A percentile compares a stretch with the other conserved stretches of the same genome.
Conservation (phyloP, 2,329 filamentous ascomycete genomes). For the Clarireedia paspali region DNA sequence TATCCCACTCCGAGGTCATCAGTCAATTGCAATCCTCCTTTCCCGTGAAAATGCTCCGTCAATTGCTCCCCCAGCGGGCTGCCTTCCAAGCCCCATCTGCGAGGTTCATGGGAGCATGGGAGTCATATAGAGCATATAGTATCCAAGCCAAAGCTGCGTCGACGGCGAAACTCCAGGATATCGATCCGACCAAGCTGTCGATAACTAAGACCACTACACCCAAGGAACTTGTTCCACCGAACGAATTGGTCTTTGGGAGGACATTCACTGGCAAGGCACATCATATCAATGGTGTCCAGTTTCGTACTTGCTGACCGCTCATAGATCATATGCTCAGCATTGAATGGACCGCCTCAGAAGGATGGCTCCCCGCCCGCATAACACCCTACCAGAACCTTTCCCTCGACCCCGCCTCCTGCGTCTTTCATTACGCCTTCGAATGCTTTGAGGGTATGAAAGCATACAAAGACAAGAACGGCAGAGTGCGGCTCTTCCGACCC, state of each 20-base stretch:
- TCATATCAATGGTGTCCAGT: not conserved
- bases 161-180: conserved; percentile 46
- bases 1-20: not conserved
- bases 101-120: conserved; percentile 29
- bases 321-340: conserved; percentile 96
- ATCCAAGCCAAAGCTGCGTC: conserved; percentile 33
- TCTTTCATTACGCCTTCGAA: conserved; percentile 97
- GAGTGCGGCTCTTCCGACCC: conserved; percentile 83
- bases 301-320: conserved; percentile 1
- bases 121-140: conserved; percentile 39
- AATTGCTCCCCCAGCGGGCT: conserved; percentile 36
- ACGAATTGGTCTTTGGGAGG: conserved; percentile 82
- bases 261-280: conserved; percentile 70
- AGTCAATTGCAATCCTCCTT: not conserved
- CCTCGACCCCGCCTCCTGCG: conserved; percentile 90
- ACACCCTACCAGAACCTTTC: conserved; percentile 94
- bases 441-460: conserved; percentile 99
- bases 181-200: conserved; percentile 71
- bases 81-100: conserved; percentile 29
- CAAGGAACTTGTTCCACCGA: conserved; percentile 63
- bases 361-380: conserved; percentile 70
- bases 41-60: conserved; percentile 38
- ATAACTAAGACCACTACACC: conserved; percentile 70
- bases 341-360: conserved; percentile 81
- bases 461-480: conserved; percentile 77